A percentile compares a stretch with the other conserved stretches of the same genome.
phyloP scores from a whole-genome alignment of 148 eudicot genomes.

The Rhododendron mucronatum region DNA sequence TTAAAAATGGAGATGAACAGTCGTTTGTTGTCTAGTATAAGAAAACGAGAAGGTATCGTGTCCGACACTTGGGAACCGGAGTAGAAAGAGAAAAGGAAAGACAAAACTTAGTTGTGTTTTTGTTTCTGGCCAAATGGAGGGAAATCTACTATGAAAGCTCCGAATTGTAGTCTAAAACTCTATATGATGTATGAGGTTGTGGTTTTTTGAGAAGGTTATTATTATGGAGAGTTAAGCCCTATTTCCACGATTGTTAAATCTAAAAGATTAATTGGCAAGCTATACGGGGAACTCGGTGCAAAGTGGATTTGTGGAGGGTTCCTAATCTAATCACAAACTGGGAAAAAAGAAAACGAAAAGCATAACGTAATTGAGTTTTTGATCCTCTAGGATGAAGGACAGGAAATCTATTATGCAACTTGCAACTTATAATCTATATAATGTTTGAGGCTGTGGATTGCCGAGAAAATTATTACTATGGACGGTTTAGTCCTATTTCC shows the following conservation, averaged over 20 bases:
- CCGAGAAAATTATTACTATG: neutral
- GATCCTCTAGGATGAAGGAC: neutral
- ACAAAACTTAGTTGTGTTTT: neutral
- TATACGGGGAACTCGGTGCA: neutral
- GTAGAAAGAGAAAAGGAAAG: neutral
- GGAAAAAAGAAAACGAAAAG: neutral
- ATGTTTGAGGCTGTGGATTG: neutral
- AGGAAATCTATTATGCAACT: neutral
- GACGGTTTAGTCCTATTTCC: neutral
- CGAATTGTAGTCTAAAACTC: neutral
- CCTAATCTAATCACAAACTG: neutral
- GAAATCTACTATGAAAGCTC: neutral
- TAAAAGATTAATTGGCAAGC: neutral
- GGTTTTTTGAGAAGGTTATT: neutral
- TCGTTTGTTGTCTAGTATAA: neutral
- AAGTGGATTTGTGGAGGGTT: neutral
- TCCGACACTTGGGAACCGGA: neutral
- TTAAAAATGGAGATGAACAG: neutral
- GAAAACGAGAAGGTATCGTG: neutral
- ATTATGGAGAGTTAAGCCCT: neutral
- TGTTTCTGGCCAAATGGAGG: neutral
- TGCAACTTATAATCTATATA: neutral
- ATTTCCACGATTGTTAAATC: neutral
- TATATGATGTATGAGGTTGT: neutral
- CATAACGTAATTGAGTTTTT: neutral